Base-by-base conservation (phyloP, 257 asterid genomes). In the Solanum pennellii region DNA sequence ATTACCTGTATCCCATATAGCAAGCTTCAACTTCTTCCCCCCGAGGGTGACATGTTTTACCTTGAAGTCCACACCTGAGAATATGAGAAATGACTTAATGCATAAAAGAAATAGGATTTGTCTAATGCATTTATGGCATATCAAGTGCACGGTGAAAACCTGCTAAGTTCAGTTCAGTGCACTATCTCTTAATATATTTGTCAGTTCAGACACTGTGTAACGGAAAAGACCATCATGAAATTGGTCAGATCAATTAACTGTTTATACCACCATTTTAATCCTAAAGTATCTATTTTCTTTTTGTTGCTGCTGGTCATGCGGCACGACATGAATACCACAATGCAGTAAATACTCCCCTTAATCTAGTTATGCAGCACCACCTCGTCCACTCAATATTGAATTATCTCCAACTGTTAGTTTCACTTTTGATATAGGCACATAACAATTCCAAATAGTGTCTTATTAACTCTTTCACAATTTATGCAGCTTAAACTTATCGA, bases 1-100 rank as follows among this genome's bases (percentile, higher is more conserved):
- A 52, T 89, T 94, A 96, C 99, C 99, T 69, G 99, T 97, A 92
- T 97, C 99, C 99, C 99, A 97, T 33, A 97, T 97, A 44, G 99
- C 99, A 91, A 97, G 99, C 94, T 97, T 97, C 97, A 97, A 83
- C 83, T 90, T 97, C 91, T 97, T 97, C 84, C 98, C 99, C 62
- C 98, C 99, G 75, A 92, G 86, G 56, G 96, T 94, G 74, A 96
- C 98, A 88, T 95, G 95, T 90, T 97, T 96, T 86, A 97, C 98
- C 94, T 97, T 97, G 88, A 97, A 97, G 93, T 97, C 99, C 86
- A 95, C 98, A 86, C 99, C 99, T 96, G 93, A 56, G 37, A 80
- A 75, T 47, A 72, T 42, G 66, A 73, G 56, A 14, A 37, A 9
- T 5, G 65, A 20, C 41, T 47, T 49, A 49, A 13, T 31, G 37